Base-by-base conservation (phyloP, 2,329 filamentous ascomycete genomes). In the Xylaria sp. region DNA sequence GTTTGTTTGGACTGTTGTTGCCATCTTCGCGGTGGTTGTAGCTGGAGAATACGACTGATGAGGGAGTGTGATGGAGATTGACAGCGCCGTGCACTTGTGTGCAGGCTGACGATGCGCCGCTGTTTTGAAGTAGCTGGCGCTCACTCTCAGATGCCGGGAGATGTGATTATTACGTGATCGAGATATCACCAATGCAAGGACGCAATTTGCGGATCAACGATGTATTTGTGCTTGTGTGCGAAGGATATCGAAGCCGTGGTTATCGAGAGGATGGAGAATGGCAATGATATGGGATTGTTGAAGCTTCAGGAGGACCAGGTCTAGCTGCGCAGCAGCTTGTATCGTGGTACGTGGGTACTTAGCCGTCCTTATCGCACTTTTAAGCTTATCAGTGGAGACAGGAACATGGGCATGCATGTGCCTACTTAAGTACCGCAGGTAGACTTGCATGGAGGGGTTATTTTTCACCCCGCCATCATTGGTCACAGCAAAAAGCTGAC, bases 391-490 rank as follows among this genome's bases (percentile, higher is more conserved):
- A 6, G 18, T 46, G 18, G 15, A n/a, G 15, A 18, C 41, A n/a
- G 41, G 41, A 8, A 6, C 15, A 6, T 46, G 7, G 15, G 39
- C 13, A 15, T 12, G 12, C 13, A 41, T 5, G 18, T 48, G 20
- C 43, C 18, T 43, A 15, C 3, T 9, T 51, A 51, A 13, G 20
- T 49, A 51, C 20, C 3, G 10, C 10, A 23, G 18, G n/a, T 48
- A 10, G 4, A 48, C 33, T 48, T 54, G 33, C 49, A 65, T 72
- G 68, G 72, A 73, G 72, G 71, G 72, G 69, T 66, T 66, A 74
- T 57, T 57, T 66, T 46, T 51, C 31, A 71, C 68, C 75, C 75
- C 75, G 67, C 75, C 68, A 74, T 73, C 67, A 67, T 72, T 70
- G 66, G 68, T 43, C 68, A 67, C 59, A 62, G 48, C 66, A 67